Base-by-base conservation (phyloP, 1,139 yeast genomes). In the Hansenula sp. region DNA sequence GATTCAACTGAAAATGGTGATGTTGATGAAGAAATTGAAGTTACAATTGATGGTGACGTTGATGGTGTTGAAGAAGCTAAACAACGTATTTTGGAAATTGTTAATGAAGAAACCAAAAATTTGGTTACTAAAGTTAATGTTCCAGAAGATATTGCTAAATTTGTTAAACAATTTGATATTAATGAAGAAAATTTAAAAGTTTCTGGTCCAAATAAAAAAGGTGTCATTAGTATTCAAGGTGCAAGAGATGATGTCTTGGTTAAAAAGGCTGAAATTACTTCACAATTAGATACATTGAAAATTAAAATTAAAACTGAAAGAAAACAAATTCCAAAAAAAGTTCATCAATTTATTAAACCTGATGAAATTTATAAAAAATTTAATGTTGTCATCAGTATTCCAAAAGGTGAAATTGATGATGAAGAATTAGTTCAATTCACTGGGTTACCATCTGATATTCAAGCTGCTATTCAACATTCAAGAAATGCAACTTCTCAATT, bases 11-110 rank as follows among this genome's bases (percentile, higher is more conserved):
- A 20, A 16, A 71, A 64, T 19, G 67, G 70, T 43, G 73, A 72
- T 41, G 75, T 70, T 50, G 79, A 84, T 34, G 76, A 70, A 40
- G 62, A 75, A 27, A 73, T 84, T 33, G 69, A 70, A 32, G 80
- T 92, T 42, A 67, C 79, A 26, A 70, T 92, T 46, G 84, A 78
- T 46, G 98, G 98, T 65, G 96, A 89, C 57, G 75, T 77, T 44
- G 95, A 85, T 60, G 90, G 96, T 43, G 84, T 86, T 50, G 76
- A 74, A 50, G 72, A 75, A 41, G 96, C 97, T 22, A 83, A 82
- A 55, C 64, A 68, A 36, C 79, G 73, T 56, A 88, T 92, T 50
- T 56, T 79, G 57, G 77, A 77, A 25, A 84, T 89, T 55, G 95
- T 90, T 38, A 71, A 77, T 53, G 86, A 85, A 52, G 82, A 85